Evolutionary conservation across 2,329 filamentous ascomycete genomes (phyloP), one percentile per base, ranked within the genome.

Genomic region (Pseudogymnoascus sp.): DNA sequence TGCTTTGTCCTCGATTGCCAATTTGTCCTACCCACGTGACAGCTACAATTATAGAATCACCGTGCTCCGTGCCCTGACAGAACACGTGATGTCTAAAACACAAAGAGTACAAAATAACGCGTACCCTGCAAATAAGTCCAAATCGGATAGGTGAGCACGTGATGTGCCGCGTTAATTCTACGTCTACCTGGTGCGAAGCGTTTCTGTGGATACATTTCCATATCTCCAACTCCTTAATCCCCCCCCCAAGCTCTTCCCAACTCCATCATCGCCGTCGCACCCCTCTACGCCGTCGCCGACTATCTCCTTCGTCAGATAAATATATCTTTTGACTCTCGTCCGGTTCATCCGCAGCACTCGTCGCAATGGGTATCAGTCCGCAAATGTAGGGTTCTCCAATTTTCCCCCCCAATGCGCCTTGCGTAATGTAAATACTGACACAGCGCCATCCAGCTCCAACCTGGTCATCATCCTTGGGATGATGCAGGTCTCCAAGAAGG

Each of bases 401-500:
- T 20, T 4, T n/a, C 12, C 20, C 39, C 39, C 41, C 28, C 25
- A 33, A 54, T 54, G 47, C 47, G 47, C 28, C 25, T n/a, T 54
- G 47, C 16, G 18, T 41, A 33, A 4, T 14, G 18, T 41, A 33
- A 4, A 62, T 63, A 61, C 60, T 67, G 63, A 67, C 37, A 61
- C 60, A 65, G 68, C 76, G n/a, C 16, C 16, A 54, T 54, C 9
- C 20, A 96, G 92, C 71, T 90, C 89, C 76, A 96, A 96, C 83
- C 83, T 96, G 75, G 81, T 90, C 80, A 92, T 96, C 86, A 92
- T 96, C 79, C 85, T 96, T 69, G 89, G 90, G 74, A 95, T 97
- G 88, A 97, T 97, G 91, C 93, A 97, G 83, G 89, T 96, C 64
- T 89, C 92, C 70, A 97, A 97, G 85, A 90, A 88, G 77, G 86